Percentiles rank a stretch among this genome's conserved stretches.
Conservation (phyloP, 1,139 yeast genomes). For the Sugiyamaella castrensis region DNA sequence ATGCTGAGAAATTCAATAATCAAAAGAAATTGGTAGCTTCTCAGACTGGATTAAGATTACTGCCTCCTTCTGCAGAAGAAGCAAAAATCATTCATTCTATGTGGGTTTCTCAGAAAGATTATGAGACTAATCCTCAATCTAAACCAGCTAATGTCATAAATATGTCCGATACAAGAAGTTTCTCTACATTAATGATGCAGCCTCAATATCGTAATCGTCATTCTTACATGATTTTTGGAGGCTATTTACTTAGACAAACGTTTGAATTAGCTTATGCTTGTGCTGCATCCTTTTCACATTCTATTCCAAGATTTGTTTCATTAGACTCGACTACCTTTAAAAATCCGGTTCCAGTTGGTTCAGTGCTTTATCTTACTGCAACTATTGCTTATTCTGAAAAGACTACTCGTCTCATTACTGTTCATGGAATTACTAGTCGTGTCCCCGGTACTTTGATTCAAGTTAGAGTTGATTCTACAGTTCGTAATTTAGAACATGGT, state of each 20-base stretch:
- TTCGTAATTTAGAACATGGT: conserved; percentile 61
- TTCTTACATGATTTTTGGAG: conserved; percentile 92
- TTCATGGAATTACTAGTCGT: conserved; percentile 42
- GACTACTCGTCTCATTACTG: conserved; percentile 25
- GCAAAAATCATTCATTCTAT: conserved; percentile 69
- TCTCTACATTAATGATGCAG: conserved; percentile 85
- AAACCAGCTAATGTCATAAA: conserved; percentile 47
- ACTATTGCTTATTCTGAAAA: conserved; percentile 69
- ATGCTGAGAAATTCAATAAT: conserved; percentile 87
- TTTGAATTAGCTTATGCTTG: conserved; percentile 91
- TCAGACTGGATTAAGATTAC: conserved; percentile 52
- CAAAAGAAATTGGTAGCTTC: conserved; percentile 77
- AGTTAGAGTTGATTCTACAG: conserved; percentile 81
- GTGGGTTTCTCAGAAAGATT: conserved; percentile 46
- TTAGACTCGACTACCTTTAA: conserved; percentile 87
- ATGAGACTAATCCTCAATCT: conserved; percentile 22
- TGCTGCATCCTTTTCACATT: conserved; percentile 80
- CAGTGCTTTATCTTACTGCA: conserved; percentile 78
- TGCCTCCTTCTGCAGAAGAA: conserved; percentile 71
- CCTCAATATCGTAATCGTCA: conserved; percentile 95
- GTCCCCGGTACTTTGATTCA: conserved; percentile 87
- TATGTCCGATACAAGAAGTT: conserved; percentile 69
- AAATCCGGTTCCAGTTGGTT: conserved; percentile 93
- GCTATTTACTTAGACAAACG: conserved; percentile 84
- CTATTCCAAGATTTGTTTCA: conserved; percentile 84